Evolutionary conservation across 2,329 filamentous ascomycete species (phyloP), one percentile per base, ranked within the genome.

Genomic region (Lasiodiplodia citricola): DNA sequence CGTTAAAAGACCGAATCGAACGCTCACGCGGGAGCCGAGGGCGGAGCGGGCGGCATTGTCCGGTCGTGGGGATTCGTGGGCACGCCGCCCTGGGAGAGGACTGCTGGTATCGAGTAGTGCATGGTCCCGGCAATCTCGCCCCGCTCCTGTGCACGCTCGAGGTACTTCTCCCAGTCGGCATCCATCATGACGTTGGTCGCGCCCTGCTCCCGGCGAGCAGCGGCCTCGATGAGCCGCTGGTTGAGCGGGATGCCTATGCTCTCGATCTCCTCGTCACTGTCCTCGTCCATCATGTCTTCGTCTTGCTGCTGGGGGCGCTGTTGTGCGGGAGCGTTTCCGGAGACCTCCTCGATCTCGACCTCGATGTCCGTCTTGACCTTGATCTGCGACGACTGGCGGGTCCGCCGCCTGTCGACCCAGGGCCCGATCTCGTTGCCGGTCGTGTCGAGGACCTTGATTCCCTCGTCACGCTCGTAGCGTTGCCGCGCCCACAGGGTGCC

Each of bases 401-500:
- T 58, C 11, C 38, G 44, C n/a, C 69, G 67, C 68, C 74, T 75
- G 66, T 86, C 83, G 25, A 88, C 82, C 86, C 86, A 93, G 69
- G 87, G 85, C 3, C 83, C 81, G 68, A 94, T 89, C 28, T 87
- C 90, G 73, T 92, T 89, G 64, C 87, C 87, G 1, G 91, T 90
- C 6, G 92, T 93, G 75, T 95, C 92, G 58, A 82, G 80, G 71
- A 95, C 93, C 37, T 80, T 81, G 69, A 91, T 85, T 41, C 89
- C 89, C 74, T 93, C 90, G 75, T 94, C 92, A 68, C 86, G 86
- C 82, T 95, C 92, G 76, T 90, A 95, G 67, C 91, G 87, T 76
- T 94, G 91, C 76, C 93, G 90, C 70, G 92, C 92, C 92, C 92
- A 94, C 70, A 90, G 89, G 11, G 92, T 94, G 68, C 92, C 92